Base-by-base conservation (phyloP, 2,329 filamentous ascomycete genomes). In the Diaporthe batatas region DNA sequence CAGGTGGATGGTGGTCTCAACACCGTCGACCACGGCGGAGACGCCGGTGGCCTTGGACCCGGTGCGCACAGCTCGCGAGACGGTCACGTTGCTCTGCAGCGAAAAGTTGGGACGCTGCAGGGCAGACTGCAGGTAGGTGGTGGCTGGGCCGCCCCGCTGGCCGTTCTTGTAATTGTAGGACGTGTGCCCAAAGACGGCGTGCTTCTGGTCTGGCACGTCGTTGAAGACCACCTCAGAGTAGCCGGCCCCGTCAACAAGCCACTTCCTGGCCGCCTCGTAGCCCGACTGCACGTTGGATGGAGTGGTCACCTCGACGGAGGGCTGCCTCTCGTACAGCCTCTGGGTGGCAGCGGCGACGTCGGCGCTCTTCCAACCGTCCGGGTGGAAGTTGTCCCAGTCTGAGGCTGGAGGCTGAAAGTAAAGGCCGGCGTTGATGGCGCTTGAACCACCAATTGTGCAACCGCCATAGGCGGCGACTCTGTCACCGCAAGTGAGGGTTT, bases 361-460 rank as follows among this genome's bases (percentile, higher is more conserved):
- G 4, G 82, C 79, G 36, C 89, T 86, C 81, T 92, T 91, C 93
- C 93, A 95, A 29, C 92, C 92, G 1, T 83, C 76, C 0, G 93
- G 93, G 83, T 93, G 94, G 80, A 92, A 92, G 79, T 88, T 86
- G 79, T 94, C 91, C 84, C 92, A 94, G 74, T 89, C 87, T 1
- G 84, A 85, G 1, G 85, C 83, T 0, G 87, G 87, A 7, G 87
- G 87, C 73, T 88, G 83, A 74, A 88, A 88, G 77, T 84, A 88
- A 1, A 89, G 77, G 11, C 86, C 86, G 7, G 87, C 87, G 71
- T 89, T 89, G 78, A 89, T 86, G 12, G 87, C 86, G 59, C 84
- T 86, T 72, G 83, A 84, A 11, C 87, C 87, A 6, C 87, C 87
- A 18, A 88, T 80, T 0, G 85, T 85, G 77, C 88, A 90, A 36